Conservation (phyloP, 352 stramenopile genomes). For the Aphanomyces astaci region DNA sequence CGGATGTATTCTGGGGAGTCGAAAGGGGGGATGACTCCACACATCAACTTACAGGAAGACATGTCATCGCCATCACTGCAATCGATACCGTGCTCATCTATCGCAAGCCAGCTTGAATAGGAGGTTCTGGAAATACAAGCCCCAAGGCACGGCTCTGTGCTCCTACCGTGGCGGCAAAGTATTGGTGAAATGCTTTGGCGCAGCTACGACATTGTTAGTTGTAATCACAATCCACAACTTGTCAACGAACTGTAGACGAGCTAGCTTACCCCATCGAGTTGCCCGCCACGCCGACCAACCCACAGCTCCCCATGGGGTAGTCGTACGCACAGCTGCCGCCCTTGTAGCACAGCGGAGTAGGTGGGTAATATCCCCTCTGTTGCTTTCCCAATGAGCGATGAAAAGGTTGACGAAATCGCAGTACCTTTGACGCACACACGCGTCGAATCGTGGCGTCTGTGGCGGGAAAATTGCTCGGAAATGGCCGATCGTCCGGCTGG, state of each 20-base stretch:
- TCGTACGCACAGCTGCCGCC: constrained; percentile 47
- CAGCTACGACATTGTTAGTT: not conserved
- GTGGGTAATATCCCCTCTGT: constrained; percentile 32
- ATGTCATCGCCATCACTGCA: not conserved
- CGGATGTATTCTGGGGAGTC: too few species aligned
- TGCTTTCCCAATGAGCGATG: too few species aligned
- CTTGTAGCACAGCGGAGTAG: constrained; percentile 42
- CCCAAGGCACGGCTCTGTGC: not conserved
- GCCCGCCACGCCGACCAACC: constrained; percentile 22
- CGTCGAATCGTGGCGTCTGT: constrained; percentile 27
- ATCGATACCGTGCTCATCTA: not conserved
- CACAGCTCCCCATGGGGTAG: constrained; percentile 51
- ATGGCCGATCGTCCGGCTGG: constrained; percentile 34
- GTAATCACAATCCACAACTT: too few species aligned
- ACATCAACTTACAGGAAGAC: not conserved
- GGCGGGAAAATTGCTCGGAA: constrained; percentile 38
- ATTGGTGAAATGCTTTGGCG: constrained; percentile 4
- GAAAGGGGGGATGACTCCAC: too few species aligned
- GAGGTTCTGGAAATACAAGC: too few species aligned
- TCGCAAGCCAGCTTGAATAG: too few species aligned
- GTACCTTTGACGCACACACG: constrained; percentile 20
- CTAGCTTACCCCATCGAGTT: not conserved
- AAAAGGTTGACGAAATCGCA: constrained; percentile 29
- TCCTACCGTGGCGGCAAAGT: not conserved
- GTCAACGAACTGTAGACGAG: not conserved